Evolutionary conservation across 495 filamentous ascomycete species (phyloP), one percentile per base, ranked within the genome.

Genomic region (Jackrogersella multiformis): DNA sequence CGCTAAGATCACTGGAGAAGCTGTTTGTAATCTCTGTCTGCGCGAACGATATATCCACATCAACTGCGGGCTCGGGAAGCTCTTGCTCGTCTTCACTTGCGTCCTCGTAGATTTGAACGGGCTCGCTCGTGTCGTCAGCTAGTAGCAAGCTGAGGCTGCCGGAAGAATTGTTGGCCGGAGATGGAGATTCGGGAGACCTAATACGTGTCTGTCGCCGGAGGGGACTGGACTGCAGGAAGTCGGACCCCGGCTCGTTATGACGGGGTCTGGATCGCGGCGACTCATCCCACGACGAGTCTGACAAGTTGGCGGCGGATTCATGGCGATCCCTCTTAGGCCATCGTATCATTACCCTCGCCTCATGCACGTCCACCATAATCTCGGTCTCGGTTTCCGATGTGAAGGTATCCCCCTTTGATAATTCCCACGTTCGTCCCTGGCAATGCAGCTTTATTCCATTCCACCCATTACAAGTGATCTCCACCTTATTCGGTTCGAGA

Each of bases 291-390:
- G 86, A 85, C 1, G 86, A 88, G 64, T 92, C 89, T 20, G 88
- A 82, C 52, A 81, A 82, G 51, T 87, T 81, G 15, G 86, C 82
- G n/a, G 89, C 81, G 34, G 81, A 83, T 66, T 87, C 83, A 70
- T 87, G 88, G 42, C 81, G 78, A 56, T 88, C 85, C 45, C 75
- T 81, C 57, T 79, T 85, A 24, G 95, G 95, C 95, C 95, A 99
- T 74, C 86, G 86, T 51, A 99, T 78, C 75, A 96, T 78, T 5
- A 97, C 93, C 44, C 95, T 88, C 49, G 94, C 89, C 70, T 97
- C 93, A 57, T 96, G 92, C 28, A 97, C 93, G 80, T 98, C 93
- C 57, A 98, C 80, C 90, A 99, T 96, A 72, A 99, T 94, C 73
- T 97, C 92, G 32, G 88, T 89, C 72, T 94, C 93, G 39, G 92